Percentiles rank a stretch among this genome's conserved stretches.
Conservation (phyloP, 2,329 filamentous ascomycete genomes). For the Xylogone sp. region DNA sequence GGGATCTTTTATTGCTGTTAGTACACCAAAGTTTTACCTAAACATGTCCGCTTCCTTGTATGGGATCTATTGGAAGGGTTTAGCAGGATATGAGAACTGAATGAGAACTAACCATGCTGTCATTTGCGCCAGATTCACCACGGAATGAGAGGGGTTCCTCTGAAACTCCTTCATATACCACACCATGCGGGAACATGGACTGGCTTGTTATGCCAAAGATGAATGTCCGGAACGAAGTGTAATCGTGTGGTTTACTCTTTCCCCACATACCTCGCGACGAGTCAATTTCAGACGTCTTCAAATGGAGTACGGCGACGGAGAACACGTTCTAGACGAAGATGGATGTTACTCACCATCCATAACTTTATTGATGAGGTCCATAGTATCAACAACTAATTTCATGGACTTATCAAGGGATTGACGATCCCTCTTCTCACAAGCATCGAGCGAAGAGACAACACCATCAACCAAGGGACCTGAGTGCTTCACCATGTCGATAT, state of each 20-base stretch:
- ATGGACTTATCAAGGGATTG: constrained; percentile 62
- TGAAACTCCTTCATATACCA: constrained; percentile 81
- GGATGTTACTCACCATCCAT: constrained; percentile 62
- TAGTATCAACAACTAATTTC: constrained; percentile 54
- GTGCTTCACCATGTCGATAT: constrained; percentile 92
- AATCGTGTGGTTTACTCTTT: constrained; percentile 77
- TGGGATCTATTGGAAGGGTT: not conserved
- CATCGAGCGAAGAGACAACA: constrained; percentile 62
- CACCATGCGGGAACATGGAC: constrained; percentile 90
- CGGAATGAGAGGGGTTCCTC: constrained; percentile 77
- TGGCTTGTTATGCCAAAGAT: constrained; percentile 95
- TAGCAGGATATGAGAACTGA: not conserved
- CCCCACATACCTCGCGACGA: constrained; percentile 71
- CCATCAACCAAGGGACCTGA: constrained; percentile 75
- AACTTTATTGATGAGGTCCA: constrained; percentile 68
- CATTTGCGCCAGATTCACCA: constrained; percentile 90
- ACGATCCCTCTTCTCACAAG: constrained; percentile 45
- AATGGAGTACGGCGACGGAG: not conserved
- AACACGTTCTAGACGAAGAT: constrained; percentile 1
- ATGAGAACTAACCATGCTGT: constrained; percentile 64
- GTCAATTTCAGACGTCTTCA: constrained; percentile 25
- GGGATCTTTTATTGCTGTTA: constrained; percentile 55
- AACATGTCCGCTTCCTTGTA: not conserved
- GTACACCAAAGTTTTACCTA: not conserved
- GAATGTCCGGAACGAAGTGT: constrained; percentile 90